Base-by-base conservation (phyloP, 2,329 filamentous ascomycete genomes). In the Calonectria naviculata region DNA sequence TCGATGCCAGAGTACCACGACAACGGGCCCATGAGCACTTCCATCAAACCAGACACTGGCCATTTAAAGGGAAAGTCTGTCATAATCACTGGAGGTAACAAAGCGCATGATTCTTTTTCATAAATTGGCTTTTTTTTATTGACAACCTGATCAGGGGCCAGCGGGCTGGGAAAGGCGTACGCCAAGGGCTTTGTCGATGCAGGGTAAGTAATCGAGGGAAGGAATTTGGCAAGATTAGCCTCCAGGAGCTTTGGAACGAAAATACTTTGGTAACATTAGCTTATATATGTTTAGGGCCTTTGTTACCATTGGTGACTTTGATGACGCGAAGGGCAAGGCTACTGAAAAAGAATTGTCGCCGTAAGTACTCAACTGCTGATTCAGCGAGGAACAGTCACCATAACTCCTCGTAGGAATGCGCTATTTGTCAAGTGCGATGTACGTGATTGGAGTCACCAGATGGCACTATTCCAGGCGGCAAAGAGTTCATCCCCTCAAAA, bases 361-460 rank as follows among this genome's bases (percentile, higher is more conserved):
- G 68, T 70, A 47, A 2, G 63, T 54, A 15, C 19, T 3, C 17
- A 17, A 31, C 26, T 13, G 2, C 5, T 10, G 12, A 21, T 42
- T 17, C 12, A 13, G 24, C 26, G 19, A 13, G 10, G 1, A 21
- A 54, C 7, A 3, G 9, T 54, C 9, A 24, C 12, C 7, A 13
- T 4, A 21, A 21, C 19, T 15, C 1, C 15, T 29, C 10, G 9
- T 34, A 70, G 62, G 3, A 67, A 61, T 42, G 56, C 8, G 2
- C 26, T 28, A 8, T 85, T 84, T 71, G 79, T 83, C 24, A 81
- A 82, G 70, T 84, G 83, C 71, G 83, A 87, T 47, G 83, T 86
- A 26, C 77, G 80, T 8, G 75, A 77, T 44, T 87, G 84, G 84
- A 80, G 85, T 0, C 76, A 85, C 26, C 83, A 86, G 72, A 78